Percentiles rank a stretch among this genome's conserved stretches.
Evolutionary conservation across 1,139 yeast species (phyloP).

Genomic region (Spathaspora sp.): DNA sequence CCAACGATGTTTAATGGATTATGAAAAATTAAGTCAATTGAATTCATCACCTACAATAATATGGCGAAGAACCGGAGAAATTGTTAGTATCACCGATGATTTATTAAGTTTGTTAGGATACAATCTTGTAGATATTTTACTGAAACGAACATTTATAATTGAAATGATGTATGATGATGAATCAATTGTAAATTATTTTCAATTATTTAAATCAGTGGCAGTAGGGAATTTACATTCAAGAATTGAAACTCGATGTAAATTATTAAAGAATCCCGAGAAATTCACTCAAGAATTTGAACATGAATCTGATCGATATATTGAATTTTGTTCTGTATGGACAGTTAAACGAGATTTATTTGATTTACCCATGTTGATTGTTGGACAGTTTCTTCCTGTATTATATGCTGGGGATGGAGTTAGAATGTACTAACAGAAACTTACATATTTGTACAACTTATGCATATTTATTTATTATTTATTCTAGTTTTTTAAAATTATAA

Average conservation of each 20-base stretch:
- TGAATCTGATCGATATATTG: conserved; percentile 31
- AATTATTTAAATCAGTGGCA: conserved; percentile 48
- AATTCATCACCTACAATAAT: conserved; percentile 69
- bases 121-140: conserved; percentile 44
- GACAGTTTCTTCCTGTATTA: conserved; percentile 47
- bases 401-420: conserved; percentile 41
- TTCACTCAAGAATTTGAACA: not conserved
- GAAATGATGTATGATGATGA: conserved; percentile 52
- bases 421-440: conserved; percentile 22
- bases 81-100: conserved; percentile 69
- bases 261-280: conserved; percentile 25
- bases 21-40: conserved; percentile 57
- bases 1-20: conserved; percentile 66
- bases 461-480: not conserved
- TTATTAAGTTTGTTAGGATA: conserved; percentile 63
- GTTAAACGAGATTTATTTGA: conserved; percentile 85
- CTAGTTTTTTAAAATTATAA: not conserved
- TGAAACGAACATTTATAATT: conserved; percentile 53
- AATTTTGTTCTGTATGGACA: conserved; percentile 62
- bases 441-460: not conserved
- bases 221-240: conserved; percentile 52
- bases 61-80: conserved; percentile 79
- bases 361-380: conserved; percentile 63
- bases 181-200: conserved; percentile 43
- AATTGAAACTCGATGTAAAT: conserved; percentile 47